phyloP scores from a whole-genome alignment of 352 stramenopile genomes.

The Phytophthora sojae region DNA sequence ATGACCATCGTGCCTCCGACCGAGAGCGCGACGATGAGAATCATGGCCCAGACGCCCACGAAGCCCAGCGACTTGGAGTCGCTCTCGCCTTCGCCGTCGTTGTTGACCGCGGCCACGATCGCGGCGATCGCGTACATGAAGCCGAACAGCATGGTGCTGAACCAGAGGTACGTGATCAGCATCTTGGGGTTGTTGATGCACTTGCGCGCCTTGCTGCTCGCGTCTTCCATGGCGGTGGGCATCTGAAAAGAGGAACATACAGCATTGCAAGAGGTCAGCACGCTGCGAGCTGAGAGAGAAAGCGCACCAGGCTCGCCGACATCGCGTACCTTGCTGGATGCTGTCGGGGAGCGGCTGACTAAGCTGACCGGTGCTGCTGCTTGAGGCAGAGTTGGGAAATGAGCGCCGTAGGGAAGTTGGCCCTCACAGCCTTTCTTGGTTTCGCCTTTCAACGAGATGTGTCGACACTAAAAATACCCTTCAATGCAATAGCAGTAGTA shows the following conservation, averaged over 20 bases:
- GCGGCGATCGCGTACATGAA: constrained; percentile 89
- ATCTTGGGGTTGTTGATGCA: constrained; percentile 86
- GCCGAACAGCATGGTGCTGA: constrained; percentile 83
- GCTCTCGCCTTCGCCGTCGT: constrained; percentile 64
- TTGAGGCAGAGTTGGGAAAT: constrained; percentile 35
- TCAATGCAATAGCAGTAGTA: neutral
- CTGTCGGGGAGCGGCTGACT: constrained; percentile 4
- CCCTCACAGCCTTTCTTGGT: constrained; percentile 33
- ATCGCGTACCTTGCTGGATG: constrained; percentile 18
- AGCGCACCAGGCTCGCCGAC: neutral
- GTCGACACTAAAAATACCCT: constrained; percentile 35
- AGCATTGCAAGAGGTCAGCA: constrained; percentile 10
- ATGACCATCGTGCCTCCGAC: constrained; percentile 90
- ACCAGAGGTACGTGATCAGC: constrained; percentile 88
- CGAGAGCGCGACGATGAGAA: constrained; percentile 82
- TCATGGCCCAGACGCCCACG: constrained; percentile 85
- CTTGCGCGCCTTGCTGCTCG: constrained; percentile 63
- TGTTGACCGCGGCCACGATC: constrained; percentile 87
- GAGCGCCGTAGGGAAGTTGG: neutral
- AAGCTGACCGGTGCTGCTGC: constrained; percentile 6
- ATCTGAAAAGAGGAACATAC: constrained; percentile 40
- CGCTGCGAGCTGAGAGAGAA: neutral
- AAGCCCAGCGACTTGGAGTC: constrained; percentile 86
- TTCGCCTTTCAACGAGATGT: neutral
- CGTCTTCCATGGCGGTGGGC: constrained; percentile 61